Base-by-base conservation (phyloP, 2,329 filamentous ascomycete genomes). In the Aspergillus fumigatiaffinis region DNA sequence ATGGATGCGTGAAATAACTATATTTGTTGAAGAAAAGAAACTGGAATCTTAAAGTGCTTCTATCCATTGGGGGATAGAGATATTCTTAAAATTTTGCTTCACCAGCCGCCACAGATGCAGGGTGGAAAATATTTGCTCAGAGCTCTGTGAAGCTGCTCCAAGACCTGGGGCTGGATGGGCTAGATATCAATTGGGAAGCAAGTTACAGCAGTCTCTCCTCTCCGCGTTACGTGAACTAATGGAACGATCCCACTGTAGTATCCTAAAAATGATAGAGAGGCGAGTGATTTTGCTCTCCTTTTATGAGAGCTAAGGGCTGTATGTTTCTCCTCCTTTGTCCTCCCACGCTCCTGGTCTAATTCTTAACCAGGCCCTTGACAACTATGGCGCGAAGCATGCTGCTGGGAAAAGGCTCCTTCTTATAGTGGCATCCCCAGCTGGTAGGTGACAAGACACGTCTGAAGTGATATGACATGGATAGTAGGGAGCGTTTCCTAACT, bases 41-140 rank as follows among this genome's bases (percentile, higher is more conserved):
- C 71, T 85, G 90, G 20, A 84, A 89, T 52, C 74, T 95, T 56
- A 95, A 95, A 74, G 81, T 88, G 3, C 81, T 97, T 12, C 83
- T 97, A 3, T 92, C 88, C 54, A 90, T 95, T 59, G 91, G 91
- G 42, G 91, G 91, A n/a, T 94, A 87, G 86, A 89, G 85, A 0
- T 90, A 88, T 71, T 88, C 86, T 1, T 72, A 83, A 73, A 92
- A 93, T 75, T 94, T 96, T 74, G 78, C 82, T 2, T 75, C 71
- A n/a, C 88, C 90, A 0, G 85, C 84, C 0, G 82, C 82, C 1
- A 87, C 84, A 0, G 77, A 79, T 0, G 73, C 77, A 1, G 84
- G 86, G 3, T 82, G 89, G 7, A 75, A 77, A 62, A 80, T 60
- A 3, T 93, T 95, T 67, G 89, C 88, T 1, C 78, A 80, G 47